Percentiles rank a stretch among this genome's conserved stretches.
Evolutionary conservation across 1,139 yeast species (phyloP).

Genomic region (Debaryomyces psychrophilus): DNA sequence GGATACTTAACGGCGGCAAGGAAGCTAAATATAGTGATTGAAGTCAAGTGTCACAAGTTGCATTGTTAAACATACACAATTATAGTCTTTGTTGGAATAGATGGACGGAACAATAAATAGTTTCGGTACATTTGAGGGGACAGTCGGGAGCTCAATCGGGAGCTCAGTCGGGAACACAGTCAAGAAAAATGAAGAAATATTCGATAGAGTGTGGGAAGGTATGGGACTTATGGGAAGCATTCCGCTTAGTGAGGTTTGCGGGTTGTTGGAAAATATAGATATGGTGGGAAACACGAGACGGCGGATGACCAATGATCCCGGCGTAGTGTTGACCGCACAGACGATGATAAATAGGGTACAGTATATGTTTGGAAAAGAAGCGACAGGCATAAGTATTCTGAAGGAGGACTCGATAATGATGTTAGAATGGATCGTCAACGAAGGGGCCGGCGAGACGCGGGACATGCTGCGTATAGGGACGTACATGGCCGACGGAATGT

Average conservation of each 20-base stretch:
- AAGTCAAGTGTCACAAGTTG: too few species aligned
- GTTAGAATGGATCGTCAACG: not conserved
- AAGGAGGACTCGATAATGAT: slow-evolving; percentile 1
- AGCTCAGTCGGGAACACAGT: not conserved
- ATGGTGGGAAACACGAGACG: not conserved
- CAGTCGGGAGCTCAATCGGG: not conserved
- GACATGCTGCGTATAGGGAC: not conserved
- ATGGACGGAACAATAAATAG: not conserved
- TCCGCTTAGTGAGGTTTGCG: slow-evolving; percentile 4
- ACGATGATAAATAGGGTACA: not conserved
- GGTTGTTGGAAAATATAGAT: slow-evolving; percentile 7
- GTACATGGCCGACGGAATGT: not conserved
- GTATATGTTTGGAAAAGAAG: slow-evolving; percentile 1
- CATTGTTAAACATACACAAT: too few species aligned
- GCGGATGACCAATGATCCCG: slow-evolving; percentile 3
- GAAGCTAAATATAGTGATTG: too few species aligned
- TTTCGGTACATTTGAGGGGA: not conserved
- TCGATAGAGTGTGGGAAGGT: slow-evolving; percentile 7
- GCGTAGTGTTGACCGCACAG: slow-evolving; percentile 3
- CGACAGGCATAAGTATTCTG: not conserved
- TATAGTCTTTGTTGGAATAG: too few species aligned
- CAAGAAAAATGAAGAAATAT: not conserved
- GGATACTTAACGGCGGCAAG: not conserved
- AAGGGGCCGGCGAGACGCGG: not conserved
- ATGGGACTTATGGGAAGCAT: not conserved